phyloP scores from a whole-genome alignment of 2,329 filamentous ascomycete genomes.

The Sclerotinia nivalis region DNA sequence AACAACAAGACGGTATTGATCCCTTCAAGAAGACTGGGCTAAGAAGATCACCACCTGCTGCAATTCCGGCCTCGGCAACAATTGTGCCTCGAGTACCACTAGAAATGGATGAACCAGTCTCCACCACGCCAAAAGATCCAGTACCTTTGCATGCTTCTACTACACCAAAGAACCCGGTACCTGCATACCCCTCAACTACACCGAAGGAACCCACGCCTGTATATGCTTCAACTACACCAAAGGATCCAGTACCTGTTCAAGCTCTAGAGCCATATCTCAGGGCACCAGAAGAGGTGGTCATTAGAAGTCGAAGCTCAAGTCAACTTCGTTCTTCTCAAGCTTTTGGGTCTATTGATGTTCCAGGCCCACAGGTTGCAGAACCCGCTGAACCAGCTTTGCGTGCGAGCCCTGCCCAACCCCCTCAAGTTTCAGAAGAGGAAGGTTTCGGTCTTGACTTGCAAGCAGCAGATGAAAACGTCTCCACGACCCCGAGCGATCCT shows the following conservation, averaged over 20 bases:
- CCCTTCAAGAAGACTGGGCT: slow-evolving; percentile 28
- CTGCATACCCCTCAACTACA: slow-evolving; percentile 16
- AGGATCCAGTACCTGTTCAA: slow-evolving; percentile 26
- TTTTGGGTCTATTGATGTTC: slow-evolving; percentile 21
- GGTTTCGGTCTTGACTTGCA: neutral
- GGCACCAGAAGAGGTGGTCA: slow-evolving; percentile 10
- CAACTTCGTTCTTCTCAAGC: slow-evolving; percentile 10
- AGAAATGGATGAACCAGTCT: slow-evolving; percentile 5
- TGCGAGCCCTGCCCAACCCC: neutral
- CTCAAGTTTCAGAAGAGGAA: slow-evolving; percentile 13
- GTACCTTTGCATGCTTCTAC: slow-evolving; percentile 19
- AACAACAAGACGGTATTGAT: slow-evolving; percentile 24
- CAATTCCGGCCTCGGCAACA: slow-evolving; percentile 5
- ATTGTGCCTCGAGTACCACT: neutral
- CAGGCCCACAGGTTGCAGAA: neutral
- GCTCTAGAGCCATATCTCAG: slow-evolving; percentile 15
- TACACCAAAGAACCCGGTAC: slow-evolving; percentile 27
- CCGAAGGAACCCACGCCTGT: slow-evolving; percentile 9
- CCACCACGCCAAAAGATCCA: slow-evolving; percentile 28
- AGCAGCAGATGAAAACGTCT: neutral
- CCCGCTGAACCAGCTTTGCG: neutral
- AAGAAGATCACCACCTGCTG: slow-evolving; percentile 27
- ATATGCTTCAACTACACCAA: slow-evolving; percentile 25
- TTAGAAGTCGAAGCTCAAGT: slow-evolving; percentile 16
- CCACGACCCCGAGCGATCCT: slow-evolving; percentile 16